phyloP scores from a whole-genome alignment of 257 asterid genomes.

The Cynanchum wilfordii region DNA sequence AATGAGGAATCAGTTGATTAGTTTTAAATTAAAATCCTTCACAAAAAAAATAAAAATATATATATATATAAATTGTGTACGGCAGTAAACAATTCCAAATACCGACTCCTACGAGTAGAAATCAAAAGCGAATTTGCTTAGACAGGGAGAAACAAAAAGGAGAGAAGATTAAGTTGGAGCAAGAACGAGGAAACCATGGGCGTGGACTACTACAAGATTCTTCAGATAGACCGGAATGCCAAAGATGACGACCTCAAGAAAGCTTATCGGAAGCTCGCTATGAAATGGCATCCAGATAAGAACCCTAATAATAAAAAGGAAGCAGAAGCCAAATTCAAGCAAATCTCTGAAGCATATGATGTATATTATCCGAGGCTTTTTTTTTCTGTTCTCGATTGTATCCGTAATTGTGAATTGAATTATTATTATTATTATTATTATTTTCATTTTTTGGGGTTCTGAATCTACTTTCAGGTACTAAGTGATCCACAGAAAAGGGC shows the following conservation, averaged over 20 bases:
- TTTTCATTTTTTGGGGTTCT: not conserved
- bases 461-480: conserved; percentile 34
- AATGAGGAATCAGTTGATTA: too few species aligned
- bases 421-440: not conserved
- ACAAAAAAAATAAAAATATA: too few species aligned
- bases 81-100: too few species aligned
- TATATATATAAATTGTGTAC: too few species aligned
- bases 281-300: conserved; percentile 77
- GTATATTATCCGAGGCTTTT: conserved; percentile 19
- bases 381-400: not conserved
- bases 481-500: conserved; percentile 65
- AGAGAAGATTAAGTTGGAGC: not conserved
- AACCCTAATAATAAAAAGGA: conserved; percentile 60
- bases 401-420: not conserved
- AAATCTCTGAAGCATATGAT: conserved; percentile 71
- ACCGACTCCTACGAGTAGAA: not conserved
- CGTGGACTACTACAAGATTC: conserved; percentile 57
- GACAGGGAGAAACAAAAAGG: not conserved
- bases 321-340: conserved; percentile 68
- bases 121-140: not conserved
- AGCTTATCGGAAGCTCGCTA: conserved; percentile 63
- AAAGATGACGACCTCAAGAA: conserved; percentile 65
- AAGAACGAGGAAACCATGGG: conserved; percentile 34
- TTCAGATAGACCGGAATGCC: conserved; percentile 52
- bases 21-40: too few species aligned